A percentile compares a stretch with the other conserved stretches of the same genome.
Conservation (phyloP, 2,329 filamentous ascomycete species). For the Colletotrichum graminicola region DNA sequence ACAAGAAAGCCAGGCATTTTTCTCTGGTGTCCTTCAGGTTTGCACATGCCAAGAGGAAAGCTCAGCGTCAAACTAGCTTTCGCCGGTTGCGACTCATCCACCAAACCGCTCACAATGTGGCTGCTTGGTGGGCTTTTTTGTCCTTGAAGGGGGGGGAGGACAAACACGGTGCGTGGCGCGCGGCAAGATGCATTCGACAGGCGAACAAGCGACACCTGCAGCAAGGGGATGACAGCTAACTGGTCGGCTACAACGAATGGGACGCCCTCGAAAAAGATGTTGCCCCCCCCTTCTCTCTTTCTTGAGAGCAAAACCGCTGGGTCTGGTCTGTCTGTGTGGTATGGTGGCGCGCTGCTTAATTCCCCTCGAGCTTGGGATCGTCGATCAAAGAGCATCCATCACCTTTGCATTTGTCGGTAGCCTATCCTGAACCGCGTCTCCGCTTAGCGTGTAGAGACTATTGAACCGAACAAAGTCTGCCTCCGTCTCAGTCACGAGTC, state of each 20-base stretch:
- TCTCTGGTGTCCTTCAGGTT: background rate
- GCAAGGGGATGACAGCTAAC: background rate
- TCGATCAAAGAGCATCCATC: constrained; percentile 6
- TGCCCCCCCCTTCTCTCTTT: background rate
- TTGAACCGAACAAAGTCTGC: background rate
- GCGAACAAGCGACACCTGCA: constrained; percentile 11
- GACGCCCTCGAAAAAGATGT: background rate
- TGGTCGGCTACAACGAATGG: background rate
- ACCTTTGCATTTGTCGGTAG: constrained; percentile 34
- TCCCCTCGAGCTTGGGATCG: background rate
- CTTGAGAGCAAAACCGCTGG: background rate
- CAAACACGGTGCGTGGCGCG: constrained; percentile 16
- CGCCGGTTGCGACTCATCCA: background rate
- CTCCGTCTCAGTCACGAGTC: background rate
- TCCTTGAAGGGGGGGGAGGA: background rate
- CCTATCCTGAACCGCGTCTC: constrained; percentile 22
- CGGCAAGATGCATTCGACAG: constrained; percentile 28
- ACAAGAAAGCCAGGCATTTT: background rate
- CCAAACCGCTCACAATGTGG: background rate
- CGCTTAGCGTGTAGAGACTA: background rate
- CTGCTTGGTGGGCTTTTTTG: background rate
- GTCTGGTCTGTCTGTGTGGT: background rate
- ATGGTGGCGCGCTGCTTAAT: background rate
- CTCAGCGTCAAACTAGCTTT: background rate
- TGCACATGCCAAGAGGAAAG: background rate